These are phyloP conservation scores for Chara braunii DNA, from an alignment of 139 green algal species.

Conservation along the genomic window DNA sequence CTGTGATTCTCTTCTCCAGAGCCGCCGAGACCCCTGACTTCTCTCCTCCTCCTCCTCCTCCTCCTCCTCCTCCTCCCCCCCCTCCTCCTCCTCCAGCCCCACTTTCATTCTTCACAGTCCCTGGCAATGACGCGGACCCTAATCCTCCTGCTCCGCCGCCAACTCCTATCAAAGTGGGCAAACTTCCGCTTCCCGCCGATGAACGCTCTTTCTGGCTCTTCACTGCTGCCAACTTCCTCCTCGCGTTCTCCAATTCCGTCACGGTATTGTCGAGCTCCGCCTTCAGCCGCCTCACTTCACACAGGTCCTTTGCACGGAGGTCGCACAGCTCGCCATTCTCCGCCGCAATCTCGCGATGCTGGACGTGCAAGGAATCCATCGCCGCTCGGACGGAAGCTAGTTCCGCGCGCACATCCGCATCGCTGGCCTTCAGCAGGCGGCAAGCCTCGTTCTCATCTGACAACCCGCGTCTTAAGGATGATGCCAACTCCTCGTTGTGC, in stretches of 20 bases:
- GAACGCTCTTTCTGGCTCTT: no score
- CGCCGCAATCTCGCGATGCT: slow-evolving; percentile 8
- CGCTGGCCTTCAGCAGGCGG: background rate
- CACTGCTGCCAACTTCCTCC: slow-evolving; percentile 6
- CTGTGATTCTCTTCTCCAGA: no score
- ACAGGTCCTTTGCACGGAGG: slow-evolving; percentile 4
- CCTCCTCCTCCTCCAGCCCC: no score
- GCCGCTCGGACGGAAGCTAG: background rate
- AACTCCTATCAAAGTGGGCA: no score
- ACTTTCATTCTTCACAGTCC: no score
- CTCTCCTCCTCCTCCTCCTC: no score
- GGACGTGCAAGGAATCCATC: slow-evolving; percentile 21
- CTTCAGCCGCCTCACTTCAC: slow-evolving; percentile 1
- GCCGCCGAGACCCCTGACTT: no score
- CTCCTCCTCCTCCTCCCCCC: no score
- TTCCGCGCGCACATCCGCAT: slow-evolving; percentile 8
- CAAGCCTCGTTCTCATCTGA: slow-evolving; percentile 9
- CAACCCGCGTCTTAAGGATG: no score
- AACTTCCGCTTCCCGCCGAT: no score
- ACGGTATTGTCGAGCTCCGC: slow-evolving; percentile 13
- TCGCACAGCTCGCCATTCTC: slow-evolving; percentile 11
- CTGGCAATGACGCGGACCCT: no score
- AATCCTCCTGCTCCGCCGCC: no score
- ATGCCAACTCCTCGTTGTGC: slow-evolving; percentile 15
- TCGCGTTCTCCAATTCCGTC: slow-evolving; percentile 6